Base-by-base conservation (phyloP, 2,329 filamentous ascomycete genomes). In the Venturiaceae sp. region DNA sequence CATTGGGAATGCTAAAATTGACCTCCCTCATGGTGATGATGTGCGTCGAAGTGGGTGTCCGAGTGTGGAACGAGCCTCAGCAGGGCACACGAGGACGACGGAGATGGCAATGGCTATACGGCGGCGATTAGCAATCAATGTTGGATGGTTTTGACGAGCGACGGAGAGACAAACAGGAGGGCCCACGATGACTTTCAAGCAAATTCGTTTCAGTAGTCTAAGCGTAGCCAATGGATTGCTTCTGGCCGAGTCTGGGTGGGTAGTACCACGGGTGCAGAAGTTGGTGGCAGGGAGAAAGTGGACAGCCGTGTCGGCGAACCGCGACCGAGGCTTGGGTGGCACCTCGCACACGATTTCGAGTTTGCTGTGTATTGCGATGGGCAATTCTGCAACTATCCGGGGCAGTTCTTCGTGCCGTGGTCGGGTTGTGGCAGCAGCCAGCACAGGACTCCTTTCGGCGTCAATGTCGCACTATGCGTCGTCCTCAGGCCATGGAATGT, bases 1-100 rank as follows among this genome's bases (percentile, higher is more conserved):
- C 91, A 81, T 94, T 96, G 58, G 94, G 92, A 72, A 97, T 96
- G 78, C 92, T 96, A 77, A 97, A 97, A 77, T 97, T 97, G 78
- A 96, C 92, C 83, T 99, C 94, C 79, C 94, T 90, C 94, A 99
- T 99, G 76, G 74, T 92, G 83, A 70, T 30, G 44, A 50, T 28
- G 44, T 50, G 14, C 6, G 21, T 60, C 26, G 33, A 46, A 16
- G 54, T 23, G n/a, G 21, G 23, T 5, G 26, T 46, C 6, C 36
- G 64, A n/a, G n/a, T 26, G 28, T 50, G 26, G 8, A 37, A 53
- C 32, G 30, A 36, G 46, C 14, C 36, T 37, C 44, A 21, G 36
- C 39, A 46, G 54, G 36, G 16, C n/a, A 30, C 28, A 39, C 41
- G 19, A 21, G 39, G 54, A 30, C 21, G 19, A 46, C 54, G 30